Percentiles rank a stretch among this genome's conserved stretches.
These are phyloP conservation scores for Dioszegia aurantiaca DNA, from an alignment of 768 basidiomycete genomes.

Conservation along the genomic window DNA sequence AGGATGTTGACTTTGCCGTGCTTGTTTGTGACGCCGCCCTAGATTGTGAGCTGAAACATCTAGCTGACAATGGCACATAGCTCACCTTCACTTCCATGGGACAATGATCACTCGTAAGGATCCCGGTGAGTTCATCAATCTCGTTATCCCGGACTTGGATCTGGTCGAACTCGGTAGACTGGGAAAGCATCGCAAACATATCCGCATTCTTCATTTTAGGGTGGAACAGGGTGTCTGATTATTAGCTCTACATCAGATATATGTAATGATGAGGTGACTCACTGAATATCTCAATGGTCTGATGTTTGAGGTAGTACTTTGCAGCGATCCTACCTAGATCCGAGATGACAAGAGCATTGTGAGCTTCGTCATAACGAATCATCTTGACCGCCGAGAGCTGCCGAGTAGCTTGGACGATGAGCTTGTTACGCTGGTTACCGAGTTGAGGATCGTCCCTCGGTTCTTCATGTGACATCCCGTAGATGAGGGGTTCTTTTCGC, in stretches of 20 bases:
- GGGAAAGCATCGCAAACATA: constrained; percentile 76
- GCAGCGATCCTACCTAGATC: constrained; percentile 94
- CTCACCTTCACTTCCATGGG: constrained; percentile 79
- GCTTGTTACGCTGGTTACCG: constrained; percentile 64
- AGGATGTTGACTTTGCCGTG: constrained; percentile 92
- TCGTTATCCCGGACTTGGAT: constrained; percentile 91
- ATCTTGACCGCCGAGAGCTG: constrained; percentile 70
- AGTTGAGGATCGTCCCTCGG: constrained; percentile 70
- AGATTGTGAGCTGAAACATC: neutral
- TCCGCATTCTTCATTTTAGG: constrained; percentile 90
- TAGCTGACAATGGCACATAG: too few species aligned
- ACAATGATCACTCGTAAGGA: constrained; percentile 61
- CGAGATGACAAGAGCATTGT: constrained; percentile 67
- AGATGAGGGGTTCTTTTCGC: constrained; percentile 16
- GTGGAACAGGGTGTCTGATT: constrained; percentile 61
- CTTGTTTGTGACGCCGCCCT: constrained; percentile 67
- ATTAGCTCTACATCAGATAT: constrained; percentile 6
- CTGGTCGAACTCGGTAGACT: constrained; percentile 95
- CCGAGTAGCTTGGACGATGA: constrained; percentile 66
- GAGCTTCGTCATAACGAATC: constrained; percentile 69
- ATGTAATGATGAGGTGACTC: constrained; percentile 14
- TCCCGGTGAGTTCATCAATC: constrained; percentile 69
- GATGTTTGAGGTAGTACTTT: constrained; percentile 86
- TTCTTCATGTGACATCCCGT: constrained; percentile 66
- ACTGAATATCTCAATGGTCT: constrained; percentile 82